A percentile compares a stretch with the other conserved stretches of the same genome.
Evolutionary conservation across 768 basidiomycete species (phyloP).

Genomic region (Gymnopilus junonius): DNA sequence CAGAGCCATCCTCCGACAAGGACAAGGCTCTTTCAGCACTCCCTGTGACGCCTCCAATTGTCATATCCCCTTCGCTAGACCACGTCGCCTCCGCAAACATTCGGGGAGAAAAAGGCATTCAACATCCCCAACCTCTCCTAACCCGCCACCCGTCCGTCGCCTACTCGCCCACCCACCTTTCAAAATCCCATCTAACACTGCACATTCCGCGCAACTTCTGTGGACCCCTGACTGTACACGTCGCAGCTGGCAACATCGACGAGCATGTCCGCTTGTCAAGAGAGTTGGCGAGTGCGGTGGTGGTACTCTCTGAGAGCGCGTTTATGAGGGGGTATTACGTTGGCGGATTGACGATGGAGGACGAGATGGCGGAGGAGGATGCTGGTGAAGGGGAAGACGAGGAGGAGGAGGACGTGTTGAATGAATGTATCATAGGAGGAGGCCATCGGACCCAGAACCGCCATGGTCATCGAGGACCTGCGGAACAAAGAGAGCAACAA

Average conservation of each 20-base stretch:
- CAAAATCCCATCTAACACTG: conserved; percentile 28
- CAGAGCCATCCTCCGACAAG: not conserved
- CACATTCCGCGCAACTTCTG: conserved; percentile 47
- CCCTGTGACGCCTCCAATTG: not conserved
- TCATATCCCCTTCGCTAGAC: too few relatives aligned
- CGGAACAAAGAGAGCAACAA: not conserved
- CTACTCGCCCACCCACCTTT: conserved; percentile 1
- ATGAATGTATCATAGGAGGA: not conserved
- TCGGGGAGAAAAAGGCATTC: too few relatives aligned
- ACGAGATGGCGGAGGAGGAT: not conserved
- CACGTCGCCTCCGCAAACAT: too few relatives aligned
- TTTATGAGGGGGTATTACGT: conserved; percentile 38
- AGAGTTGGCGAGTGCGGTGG: conserved; percentile 28
- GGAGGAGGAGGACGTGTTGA: not conserved
- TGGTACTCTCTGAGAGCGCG: conserved; percentile 39
- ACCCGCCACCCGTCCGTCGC: not conserved
- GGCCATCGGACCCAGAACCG: not conserved
- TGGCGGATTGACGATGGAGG: conserved; percentile 28
- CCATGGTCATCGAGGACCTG: not conserved
- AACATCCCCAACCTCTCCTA: not conserved
- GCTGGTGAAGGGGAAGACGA: not conserved
- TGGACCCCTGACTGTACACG: conserved; percentile 41
- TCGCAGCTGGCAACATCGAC: conserved; percentile 42
- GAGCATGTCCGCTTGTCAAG: conserved; percentile 38
- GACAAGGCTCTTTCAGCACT: not conserved